These are phyloP conservation scores for Thielaviopsis punctulata DNA, from an alignment of 2,329 filamentous ascomycete species.

Conservation along the genomic window DNA sequence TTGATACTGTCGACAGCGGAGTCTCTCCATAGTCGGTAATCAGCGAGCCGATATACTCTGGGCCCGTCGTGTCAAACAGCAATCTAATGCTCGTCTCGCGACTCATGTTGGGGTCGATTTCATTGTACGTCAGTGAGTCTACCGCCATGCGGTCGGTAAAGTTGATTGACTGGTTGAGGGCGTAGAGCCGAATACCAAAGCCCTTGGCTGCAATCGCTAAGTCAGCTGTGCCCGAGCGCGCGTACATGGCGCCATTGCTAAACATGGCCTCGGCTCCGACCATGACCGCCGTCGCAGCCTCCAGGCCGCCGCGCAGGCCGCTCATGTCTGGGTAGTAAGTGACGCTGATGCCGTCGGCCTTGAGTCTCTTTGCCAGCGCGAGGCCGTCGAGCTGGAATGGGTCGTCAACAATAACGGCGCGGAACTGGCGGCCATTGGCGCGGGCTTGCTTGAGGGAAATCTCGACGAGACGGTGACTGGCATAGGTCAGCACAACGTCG, in stretches of 20 bases:
- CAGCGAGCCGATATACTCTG: conserved; percentile 72
- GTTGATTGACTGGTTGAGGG: conserved; percentile 88
- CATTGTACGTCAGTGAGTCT: conserved; percentile 87
- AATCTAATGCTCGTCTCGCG: conserved; percentile 39
- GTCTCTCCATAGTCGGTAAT: conserved; percentile 65
- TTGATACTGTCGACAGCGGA: conserved; percentile 9
- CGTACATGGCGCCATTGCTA: conserved; percentile 82
- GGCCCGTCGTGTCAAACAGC: conserved; percentile 83
- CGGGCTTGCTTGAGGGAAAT: conserved; percentile 61
- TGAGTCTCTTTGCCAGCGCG: conserved; percentile 50
- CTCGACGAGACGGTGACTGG: conserved; percentile 72
- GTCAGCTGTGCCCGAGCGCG: conserved; percentile 69
- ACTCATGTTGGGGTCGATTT: conserved; percentile 63
- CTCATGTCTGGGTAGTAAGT: conserved; percentile 65
- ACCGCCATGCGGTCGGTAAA: conserved; percentile 74
- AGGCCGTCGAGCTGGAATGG: conserved; percentile 35
- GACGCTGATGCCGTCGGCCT: conserved; percentile 52
- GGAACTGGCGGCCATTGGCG: conserved; percentile 53
- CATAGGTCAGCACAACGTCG: conserved; percentile 75
- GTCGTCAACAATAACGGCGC: conserved; percentile 69
- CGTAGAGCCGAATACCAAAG: conserved; percentile 62
- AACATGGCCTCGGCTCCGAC: conserved; percentile 92
- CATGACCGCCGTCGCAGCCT: conserved; percentile 52
- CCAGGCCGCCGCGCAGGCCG: conserved; percentile 57
- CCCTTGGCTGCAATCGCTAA: conserved; percentile 70